Base-by-base conservation (phyloP, 2,329 filamentous ascomycete species). In the Colletotrichum cuscutae region DNA sequence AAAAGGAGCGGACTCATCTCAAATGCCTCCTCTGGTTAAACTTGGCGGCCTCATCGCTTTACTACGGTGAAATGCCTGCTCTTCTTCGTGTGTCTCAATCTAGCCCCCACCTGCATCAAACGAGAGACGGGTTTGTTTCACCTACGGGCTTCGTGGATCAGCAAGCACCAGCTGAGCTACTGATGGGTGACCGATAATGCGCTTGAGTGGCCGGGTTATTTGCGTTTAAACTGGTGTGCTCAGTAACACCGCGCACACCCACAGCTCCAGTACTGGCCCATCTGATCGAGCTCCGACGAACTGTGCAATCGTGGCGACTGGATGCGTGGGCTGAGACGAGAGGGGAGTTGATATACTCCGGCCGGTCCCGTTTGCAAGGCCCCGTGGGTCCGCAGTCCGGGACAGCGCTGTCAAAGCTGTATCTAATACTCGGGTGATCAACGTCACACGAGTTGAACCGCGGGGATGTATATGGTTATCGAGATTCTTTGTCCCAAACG, bases 101-200 rank as follows among this genome's bases (percentile, higher is more conserved):
- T 37, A 54, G 26, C 35, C 70, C 63, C 59, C 59, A 60, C 66
- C 60, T 52, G 70, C 60, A 37, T 65, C 65, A 60, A 57, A 58
- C 65, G 30, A 63, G 37, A 49, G 32, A 68, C 58, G 60, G 60
- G 26, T 26, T 32, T 65, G 70, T 72, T 65, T 72, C 66, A 70
- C 54, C 64, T 70, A 56, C 59, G 56, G 42, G 46, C 70, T 65
- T 72, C 15, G 66, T n/a, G 49, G 60, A 30, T 35, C 61, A 49
- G 35, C 53, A 30, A 37, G 53, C 26, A 60, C 11, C 65, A 69
- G 60, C 30, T 60, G 60, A 65, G 54, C 54, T 64, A 65, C 52
- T n/a, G 60, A 60, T 22, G 56, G 19, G 11, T 24, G 64, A 57
- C 65, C 58, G 28, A 59, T 72, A 24, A 52, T 62, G 66, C 37